A percentile compares a stretch with the other conserved stretches of the same genome.
Conservation (phyloP, 148 eudicot genomes). For the Linanthus parryae region DNA sequence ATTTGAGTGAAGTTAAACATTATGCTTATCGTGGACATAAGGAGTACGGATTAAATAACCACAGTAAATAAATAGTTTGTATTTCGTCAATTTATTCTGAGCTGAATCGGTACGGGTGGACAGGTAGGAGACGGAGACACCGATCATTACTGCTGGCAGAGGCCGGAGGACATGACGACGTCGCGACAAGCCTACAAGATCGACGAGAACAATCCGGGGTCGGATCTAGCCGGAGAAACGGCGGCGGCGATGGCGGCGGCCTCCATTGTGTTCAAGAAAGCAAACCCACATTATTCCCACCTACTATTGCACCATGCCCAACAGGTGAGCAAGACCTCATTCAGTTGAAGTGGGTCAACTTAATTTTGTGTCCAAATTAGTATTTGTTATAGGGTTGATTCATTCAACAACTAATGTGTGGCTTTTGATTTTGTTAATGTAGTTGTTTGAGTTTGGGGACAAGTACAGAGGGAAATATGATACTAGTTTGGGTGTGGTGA, state of each 20-base stretch:
- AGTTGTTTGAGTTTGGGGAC: slow-evolving; percentile 85
- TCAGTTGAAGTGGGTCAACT: background rate
- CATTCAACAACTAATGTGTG: background rate
- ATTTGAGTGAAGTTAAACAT: background rate
- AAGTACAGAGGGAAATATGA: slow-evolving; percentile 77
- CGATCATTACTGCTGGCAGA: slow-evolving; percentile 85
- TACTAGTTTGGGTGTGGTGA: slow-evolving; percentile 38
- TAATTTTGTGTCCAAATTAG: background rate
- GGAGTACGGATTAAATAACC: background rate
- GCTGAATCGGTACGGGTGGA: background rate
- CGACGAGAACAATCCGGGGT: slow-evolving; percentile 64
- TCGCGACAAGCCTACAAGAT: slow-evolving; percentile 70
- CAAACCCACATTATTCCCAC: slow-evolving; percentile 54
- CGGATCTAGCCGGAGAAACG: slow-evolving; percentile 78
- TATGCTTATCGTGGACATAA: background rate
- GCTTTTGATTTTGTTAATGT: slow-evolving; percentile 4
- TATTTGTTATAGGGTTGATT: background rate
- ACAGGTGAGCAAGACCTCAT: slow-evolving; percentile 30
- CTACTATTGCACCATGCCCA: slow-evolving; percentile 67
- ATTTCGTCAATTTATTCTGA: background rate
- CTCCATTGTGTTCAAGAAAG: slow-evolving; percentile 55
- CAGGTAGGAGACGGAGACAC: slow-evolving; percentile 84
- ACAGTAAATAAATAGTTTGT: background rate
- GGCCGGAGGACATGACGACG: slow-evolving; percentile 88
- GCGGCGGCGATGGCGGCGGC: slow-evolving; percentile 87